Base-by-base conservation (phyloP, 2,329 filamentous ascomycete genomes). In the Alternaria alternata region DNA sequence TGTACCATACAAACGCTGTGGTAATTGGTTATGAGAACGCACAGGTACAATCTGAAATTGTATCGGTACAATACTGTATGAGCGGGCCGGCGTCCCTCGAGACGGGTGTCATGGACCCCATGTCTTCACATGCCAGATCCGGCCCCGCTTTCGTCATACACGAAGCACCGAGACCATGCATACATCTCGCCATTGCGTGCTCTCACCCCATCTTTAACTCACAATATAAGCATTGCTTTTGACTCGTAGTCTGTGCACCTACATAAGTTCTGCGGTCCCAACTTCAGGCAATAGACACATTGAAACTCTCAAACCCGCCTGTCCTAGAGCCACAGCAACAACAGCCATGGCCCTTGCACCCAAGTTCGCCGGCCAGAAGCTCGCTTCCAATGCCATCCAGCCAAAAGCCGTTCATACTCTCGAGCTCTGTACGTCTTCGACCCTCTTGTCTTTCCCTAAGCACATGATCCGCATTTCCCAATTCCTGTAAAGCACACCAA, bases 331-430 rank as follows among this genome's bases (percentile, higher is more conserved):
- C 9, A 36, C 5, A 42, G n/a, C 44, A 16, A 18, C 34, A 16
- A 47, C 18, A 24, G 53, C 34, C 43, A 54, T 94, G 91, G 89
- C 91, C 30, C 85, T 94, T 70, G 87, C 90, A 67, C 91, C 91
- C 68, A 92, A 90, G 75, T 93, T 92, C 81, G 89, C 88, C 16
- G 91, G 87, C 64, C 89, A 91, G 73, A 90, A 87, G 77, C 84
- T 93, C n/a, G 81, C 79, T n/a, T 79, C 80, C 5, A 69, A 70
- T 36, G 66, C 72, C 34, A 74, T 81, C 48, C 73, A 76, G 16
- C 76, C 79, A n/a, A 77, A 81, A 69, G 77, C 81, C 9, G 73
- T 84, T 0, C 83, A 86, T 70, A 86, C 84, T 0, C 72, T 86
- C 30, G 84, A 86, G 66, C 70, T 86, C n/a, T 86, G 82, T 84